phyloP scores from a whole-genome alignment of 2,329 filamentous ascomycete species.

The Pseudocercospora macadamiae region DNA sequence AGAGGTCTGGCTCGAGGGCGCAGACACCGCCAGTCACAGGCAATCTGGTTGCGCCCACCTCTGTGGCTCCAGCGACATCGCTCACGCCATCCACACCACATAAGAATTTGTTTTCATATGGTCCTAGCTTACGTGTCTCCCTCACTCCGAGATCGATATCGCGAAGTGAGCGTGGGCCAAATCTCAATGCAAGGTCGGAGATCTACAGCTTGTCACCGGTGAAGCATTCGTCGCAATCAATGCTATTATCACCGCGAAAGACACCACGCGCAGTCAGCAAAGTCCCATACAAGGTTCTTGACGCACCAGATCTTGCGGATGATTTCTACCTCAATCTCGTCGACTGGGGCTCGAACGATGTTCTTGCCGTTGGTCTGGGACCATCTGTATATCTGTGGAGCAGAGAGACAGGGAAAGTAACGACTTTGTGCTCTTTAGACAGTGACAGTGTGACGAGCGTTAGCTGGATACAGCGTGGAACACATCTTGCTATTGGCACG shows the following conservation, averaged over 20 bases:
- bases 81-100: slow-evolving; percentile 93
- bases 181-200: slow-evolving; percentile 86
- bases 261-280: slow-evolving; percentile 90
- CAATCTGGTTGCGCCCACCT: slow-evolving; percentile 61
- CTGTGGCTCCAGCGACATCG: slow-evolving; percentile 67
- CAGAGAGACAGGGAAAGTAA: slow-evolving; percentile 84
- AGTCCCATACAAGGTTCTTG: slow-evolving; percentile 95
- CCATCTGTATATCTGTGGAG: slow-evolving; percentile 99
- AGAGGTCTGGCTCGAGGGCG: slow-evolving; percentile 58
- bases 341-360: slow-evolving; percentile 95
- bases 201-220: slow-evolving; percentile 96
- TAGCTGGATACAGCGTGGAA: slow-evolving; percentile 94
- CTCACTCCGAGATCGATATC: slow-evolving; percentile 65
- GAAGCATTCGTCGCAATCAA: slow-evolving; percentile 87
- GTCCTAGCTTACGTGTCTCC: slow-evolving; percentile 83
- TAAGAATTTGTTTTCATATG: slow-evolving; percentile 87
- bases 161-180: slow-evolving; percentile 82
- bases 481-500: slow-evolving; percentile 92
- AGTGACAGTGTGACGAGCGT: slow-evolving; percentile 97
- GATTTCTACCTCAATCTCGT: slow-evolving; percentile 98
- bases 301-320: slow-evolving; percentile 92
- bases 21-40: slow-evolving; percentile 73
- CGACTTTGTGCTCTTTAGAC: slow-evolving; percentile 87
- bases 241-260: slow-evolving; percentile 86
- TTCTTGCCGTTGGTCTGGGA: slow-evolving; percentile 88